These are phyloP conservation scores for Ceratocystis albifundus DNA, from an alignment of 2,329 filamentous ascomycete genomes.

Conservation along the genomic window DNA sequence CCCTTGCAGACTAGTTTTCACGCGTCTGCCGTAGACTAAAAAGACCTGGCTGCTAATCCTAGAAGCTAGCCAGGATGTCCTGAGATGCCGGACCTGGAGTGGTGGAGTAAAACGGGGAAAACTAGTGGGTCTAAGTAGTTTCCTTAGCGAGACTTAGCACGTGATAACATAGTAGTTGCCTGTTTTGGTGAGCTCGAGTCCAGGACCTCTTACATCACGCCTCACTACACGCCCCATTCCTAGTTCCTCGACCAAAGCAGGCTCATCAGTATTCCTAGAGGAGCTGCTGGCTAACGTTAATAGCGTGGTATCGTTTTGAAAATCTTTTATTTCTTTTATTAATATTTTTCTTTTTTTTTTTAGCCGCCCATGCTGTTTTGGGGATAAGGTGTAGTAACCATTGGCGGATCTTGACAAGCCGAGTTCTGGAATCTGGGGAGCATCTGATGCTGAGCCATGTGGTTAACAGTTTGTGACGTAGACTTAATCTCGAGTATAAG, in stretches of 20 bases:
- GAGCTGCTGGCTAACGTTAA: not conserved
- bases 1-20: no score
- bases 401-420: not conserved
- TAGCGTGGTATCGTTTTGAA: not conserved
- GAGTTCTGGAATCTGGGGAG: slow-evolving; percentile 7
- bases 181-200: slow-evolving; percentile 1
- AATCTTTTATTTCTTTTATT: no score
- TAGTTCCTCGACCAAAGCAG: no score
- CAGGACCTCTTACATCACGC: not conserved
- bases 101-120: not conserved
- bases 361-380: not conserved
- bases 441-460: not conserved
- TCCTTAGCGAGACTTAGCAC: slow-evolving; percentile 1
- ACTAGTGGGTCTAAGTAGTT: not conserved
- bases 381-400: not conserved
- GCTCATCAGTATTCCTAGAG: not conserved
- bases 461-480: not conserved
- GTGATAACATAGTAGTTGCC: not conserved
- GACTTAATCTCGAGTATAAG: not conserved
- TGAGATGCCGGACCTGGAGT: not conserved
- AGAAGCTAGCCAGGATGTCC: no score
- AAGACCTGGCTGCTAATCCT: no score
- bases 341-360: not conserved
- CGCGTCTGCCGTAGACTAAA: no score
- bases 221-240: no score